Conservation (phyloP, 2,329 filamentous ascomycete genomes). For the Neopestalotiopsis rosae region DNA sequence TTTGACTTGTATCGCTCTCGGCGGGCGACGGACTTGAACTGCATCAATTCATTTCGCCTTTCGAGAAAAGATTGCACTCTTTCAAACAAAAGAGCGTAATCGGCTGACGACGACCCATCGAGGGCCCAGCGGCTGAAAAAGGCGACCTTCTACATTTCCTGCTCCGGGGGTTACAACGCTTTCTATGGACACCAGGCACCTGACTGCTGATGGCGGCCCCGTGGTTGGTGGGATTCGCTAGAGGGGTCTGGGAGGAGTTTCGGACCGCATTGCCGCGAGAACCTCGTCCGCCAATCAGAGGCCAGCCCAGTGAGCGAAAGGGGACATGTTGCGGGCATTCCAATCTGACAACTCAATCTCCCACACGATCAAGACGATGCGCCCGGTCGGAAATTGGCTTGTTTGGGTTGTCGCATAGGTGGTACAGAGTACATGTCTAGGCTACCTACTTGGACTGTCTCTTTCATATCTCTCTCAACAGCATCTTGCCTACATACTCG, state of each 20-base stretch:
- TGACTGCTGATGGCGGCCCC: not conserved
- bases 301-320: not conserved
- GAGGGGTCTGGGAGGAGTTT: conserved; percentile 5
- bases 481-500: not conserved
- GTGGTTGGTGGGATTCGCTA: conserved; percentile 17
- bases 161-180: conserved; percentile 12
- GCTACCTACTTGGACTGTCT: conserved; percentile 34
- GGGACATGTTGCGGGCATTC: conserved; percentile 10
- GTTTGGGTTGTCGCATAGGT: conserved; percentile 8
- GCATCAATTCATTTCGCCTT: not conserved
- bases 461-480: not conserved
- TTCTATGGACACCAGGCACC: conserved; percentile 8
- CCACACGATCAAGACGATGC: conserved; percentile 6
- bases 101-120: conserved; percentile 1
- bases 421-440: conserved; percentile 20
- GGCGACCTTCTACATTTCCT: not conserved
- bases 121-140: not conserved
- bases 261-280: conserved; percentile 18
- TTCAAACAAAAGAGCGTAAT: conserved; percentile 1
- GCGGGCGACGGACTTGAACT: not conserved
- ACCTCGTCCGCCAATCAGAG: conserved; percentile 17
- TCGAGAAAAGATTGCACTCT: not conserved
- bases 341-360: conserved; percentile 21
- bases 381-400: conserved; percentile 15
- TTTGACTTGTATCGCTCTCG: not conserved